phyloP scores from a whole-genome alignment of 352 stramenopile species.

The Blastocystis sp. region DNA sequence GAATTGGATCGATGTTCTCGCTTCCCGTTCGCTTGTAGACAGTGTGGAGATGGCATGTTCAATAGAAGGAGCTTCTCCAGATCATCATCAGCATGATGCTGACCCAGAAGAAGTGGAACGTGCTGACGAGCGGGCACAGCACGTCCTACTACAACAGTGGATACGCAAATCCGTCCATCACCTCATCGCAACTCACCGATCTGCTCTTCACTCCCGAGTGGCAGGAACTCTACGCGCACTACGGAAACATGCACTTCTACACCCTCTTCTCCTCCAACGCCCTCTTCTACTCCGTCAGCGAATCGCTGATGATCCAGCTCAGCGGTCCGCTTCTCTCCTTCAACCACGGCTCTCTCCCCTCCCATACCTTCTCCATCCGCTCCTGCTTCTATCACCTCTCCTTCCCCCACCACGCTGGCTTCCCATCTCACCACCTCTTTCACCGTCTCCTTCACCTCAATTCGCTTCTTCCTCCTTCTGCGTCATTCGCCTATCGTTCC shows the following conservation, averaged over 20 bases:
- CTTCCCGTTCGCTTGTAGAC: too few relatives aligned
- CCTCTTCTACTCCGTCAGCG: not conserved
- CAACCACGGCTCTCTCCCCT: too few relatives aligned
- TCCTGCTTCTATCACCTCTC: not conserved
- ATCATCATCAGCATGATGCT: not conserved
- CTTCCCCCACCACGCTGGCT: not conserved
- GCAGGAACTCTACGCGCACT: not conserved
- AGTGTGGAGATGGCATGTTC: not conserved
- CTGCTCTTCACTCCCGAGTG: not conserved
- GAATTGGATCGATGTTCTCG: too few relatives aligned
- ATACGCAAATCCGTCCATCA: not conserved
- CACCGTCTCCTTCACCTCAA: not conserved
- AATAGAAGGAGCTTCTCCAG: not conserved
- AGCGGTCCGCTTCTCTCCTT: not conserved
- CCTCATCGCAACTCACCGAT: not conserved
- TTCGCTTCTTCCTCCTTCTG: not conserved
- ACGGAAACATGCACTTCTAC: not conserved
- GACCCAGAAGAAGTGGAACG: not conserved
- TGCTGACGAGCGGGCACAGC: not conserved
- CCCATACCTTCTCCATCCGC: not conserved
- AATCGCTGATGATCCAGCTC: not conserved
- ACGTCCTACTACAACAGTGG: too few relatives aligned
- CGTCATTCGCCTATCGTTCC: not conserved
- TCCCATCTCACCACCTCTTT: not conserved
- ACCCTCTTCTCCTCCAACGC: not conserved